A percentile compares a stretch with the other conserved stretches of the same genome.
phyloP scores from a whole-genome alignment of 805 yeast genomes.

The Helenozyma baotianmanensis region DNA sequence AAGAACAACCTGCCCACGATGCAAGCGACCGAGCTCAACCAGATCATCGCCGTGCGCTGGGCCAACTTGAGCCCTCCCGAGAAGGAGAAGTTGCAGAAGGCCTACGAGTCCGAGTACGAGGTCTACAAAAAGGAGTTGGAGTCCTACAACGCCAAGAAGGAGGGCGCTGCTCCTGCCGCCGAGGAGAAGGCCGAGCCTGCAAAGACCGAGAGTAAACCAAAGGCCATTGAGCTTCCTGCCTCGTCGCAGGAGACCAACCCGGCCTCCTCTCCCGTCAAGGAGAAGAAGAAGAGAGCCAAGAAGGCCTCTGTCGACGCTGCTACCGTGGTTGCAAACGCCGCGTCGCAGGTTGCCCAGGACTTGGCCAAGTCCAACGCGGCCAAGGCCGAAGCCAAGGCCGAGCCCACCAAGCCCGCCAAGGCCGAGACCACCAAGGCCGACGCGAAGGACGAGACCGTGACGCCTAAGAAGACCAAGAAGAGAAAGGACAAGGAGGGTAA shows the following conservation, averaged over 20 bases:
- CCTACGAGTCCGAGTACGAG: constrained; percentile 45
- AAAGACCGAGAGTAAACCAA: background rate
- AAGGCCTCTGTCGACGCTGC: constrained; percentile 1
- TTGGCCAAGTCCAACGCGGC: background rate
- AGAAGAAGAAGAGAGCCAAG: constrained; percentile 14
- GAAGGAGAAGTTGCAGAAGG: constrained; percentile 65
- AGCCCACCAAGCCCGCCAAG: background rate
- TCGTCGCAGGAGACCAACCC: no score
- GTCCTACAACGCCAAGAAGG: constrained; percentile 28
- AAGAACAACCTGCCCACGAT: constrained; percentile 54
- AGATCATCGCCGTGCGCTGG: constrained; percentile 78
- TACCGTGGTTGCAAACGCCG: background rate
- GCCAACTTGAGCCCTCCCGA: constrained; percentile 62
- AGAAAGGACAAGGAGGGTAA: constrained; percentile 13
- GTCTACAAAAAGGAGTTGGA: constrained; percentile 30
- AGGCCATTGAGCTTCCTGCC: no score
- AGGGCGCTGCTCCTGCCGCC: constrained; percentile 7
- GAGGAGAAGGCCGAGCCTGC: constrained; percentile 1
- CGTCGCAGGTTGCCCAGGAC: constrained; percentile 1
- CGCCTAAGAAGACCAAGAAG: constrained; percentile 14
- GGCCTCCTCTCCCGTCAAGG: constrained; percentile 8
- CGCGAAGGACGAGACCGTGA: background rate
- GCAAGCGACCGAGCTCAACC: constrained; percentile 73
- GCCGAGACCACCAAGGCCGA: constrained; percentile 1
- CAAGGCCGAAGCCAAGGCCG: constrained; percentile 1